phyloP scores from a whole-genome alignment of 2,329 filamentous ascomycete genomes.

The Botrytis byssoidea region DNA sequence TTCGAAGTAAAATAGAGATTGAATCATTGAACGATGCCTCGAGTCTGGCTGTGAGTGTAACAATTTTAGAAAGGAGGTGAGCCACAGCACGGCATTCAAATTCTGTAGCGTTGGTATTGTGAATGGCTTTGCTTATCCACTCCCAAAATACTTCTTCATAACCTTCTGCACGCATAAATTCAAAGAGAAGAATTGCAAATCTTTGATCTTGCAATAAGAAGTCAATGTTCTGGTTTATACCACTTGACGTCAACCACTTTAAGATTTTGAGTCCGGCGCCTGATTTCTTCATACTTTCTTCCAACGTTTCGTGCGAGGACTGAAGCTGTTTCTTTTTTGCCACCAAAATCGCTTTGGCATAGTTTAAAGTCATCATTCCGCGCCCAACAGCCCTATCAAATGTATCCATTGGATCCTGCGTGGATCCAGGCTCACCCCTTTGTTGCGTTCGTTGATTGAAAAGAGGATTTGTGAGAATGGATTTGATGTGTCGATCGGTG shows the following conservation, averaged over 20 bases:
- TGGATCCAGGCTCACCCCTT: background rate
- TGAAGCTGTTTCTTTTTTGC: constrained; percentile 29
- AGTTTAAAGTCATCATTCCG: constrained; percentile 36
- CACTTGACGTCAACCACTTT: constrained; percentile 37
- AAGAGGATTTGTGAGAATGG: constrained; percentile 51
- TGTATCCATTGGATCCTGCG: constrained; percentile 34
- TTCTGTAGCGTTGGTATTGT: constrained; percentile 7
- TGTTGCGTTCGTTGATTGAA: constrained; percentile 35
- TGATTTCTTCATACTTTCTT: constrained; percentile 33
- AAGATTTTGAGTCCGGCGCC: constrained; percentile 38
- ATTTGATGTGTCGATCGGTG: constrained; percentile 48
- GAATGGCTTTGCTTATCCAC: constrained; percentile 33
- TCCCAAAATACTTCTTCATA: constrained; percentile 34
- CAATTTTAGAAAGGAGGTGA: constrained; percentile 1
- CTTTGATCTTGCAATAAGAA: constrained; percentile 30
- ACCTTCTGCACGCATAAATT: constrained; percentile 38
- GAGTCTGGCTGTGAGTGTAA: background rate
- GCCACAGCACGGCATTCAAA: background rate
- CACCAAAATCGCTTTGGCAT: constrained; percentile 32
- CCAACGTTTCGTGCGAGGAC: constrained; percentile 26
- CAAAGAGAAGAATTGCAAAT: constrained; percentile 32
- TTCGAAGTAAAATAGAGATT: background rate
- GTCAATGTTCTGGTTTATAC: constrained; percentile 27
- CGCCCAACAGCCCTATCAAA: constrained; percentile 37
- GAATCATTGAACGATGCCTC: constrained; percentile 4